Base-by-base conservation (phyloP, 139 green algal species). In the Edaphochlamys debaryana region DNA sequence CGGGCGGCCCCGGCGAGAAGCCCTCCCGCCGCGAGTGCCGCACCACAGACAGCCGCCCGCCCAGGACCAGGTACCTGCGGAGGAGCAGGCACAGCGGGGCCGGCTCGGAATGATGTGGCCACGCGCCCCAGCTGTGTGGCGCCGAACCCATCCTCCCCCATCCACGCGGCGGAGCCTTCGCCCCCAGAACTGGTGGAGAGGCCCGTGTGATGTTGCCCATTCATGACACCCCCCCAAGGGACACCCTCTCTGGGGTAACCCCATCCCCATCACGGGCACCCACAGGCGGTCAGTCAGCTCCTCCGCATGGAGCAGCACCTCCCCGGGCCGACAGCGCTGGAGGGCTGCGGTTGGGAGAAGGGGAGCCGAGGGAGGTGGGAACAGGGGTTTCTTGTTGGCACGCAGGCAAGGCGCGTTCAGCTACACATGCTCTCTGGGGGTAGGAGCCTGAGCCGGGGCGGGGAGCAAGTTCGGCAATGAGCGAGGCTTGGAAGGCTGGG, bases 261-360 rank as follows among this genome's bases (percentile, higher is more conserved):
- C 11, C 17, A 63, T 63, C 4, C 54, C 54, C n/a, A n/a, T n/a
- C n/a, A n/a, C n/a, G n/a, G n/a, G 45, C 17, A 69, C 75, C 23
- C 58, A 81, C 75, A 81, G 32, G 1, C 75, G 30, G 58, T 81
- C 75, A 1, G 75, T 72, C 34, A 81, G 30, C 75, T 81, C 75
- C 30, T 58, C 75, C 1, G 30, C 29, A 17, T 81, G 75, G 5
- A 81, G 30, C 5, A 81, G 32, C 60, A 62, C 75, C 60, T 71
- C 60, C 40, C 75, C 75, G 4, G 75, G 58, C 3, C 52, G 29
- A 0, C n/a, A 41, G 6, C 29, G 60, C 4, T 81, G 75, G 1
- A 72, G 15, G 23, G 56, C 73, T 80, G 73, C 27, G 54, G 4
- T 15, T n/a, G 56, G 17, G 52, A 36, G 1, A 29, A 4, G 38